Base-by-base conservation (phyloP, 2,329 filamentous ascomycete genomes). In the Neurospora sp. region DNA sequence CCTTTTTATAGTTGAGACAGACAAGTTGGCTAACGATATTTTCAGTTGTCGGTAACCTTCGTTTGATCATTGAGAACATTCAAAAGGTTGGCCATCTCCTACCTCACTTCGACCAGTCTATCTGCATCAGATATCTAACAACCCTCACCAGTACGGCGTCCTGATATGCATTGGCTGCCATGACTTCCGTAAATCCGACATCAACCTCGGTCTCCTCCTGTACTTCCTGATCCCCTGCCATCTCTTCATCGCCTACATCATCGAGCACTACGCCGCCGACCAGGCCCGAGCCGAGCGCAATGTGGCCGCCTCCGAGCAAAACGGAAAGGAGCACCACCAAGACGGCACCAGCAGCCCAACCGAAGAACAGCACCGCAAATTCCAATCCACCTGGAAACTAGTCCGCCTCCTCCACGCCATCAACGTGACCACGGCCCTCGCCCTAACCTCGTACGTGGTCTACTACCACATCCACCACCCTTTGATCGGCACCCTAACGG, bases 51-150 rank as follows among this genome's bases (percentile, higher is more conserved):
- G 96, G 94, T 76, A 99, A 99, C 78, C 81, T 99, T 68, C 90
- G 96, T 73, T 85, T 99, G 76, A 93, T 98, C 83, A 93, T 99
- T 77, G 96, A 98, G 81, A 99, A 99, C 78, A 93, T 95, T 75
- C 92, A 95, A 84, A 97, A 97, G 86, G 92, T 93, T 52, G 28
- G 43, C 69, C 76, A 70, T 73, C 69, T 67, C 38, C 17, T 66
- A 42, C 7, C 39, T 46, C 73, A 67, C 74, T 72, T 38, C 19
- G 13, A 33, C 33, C 9, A 66, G 33, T 17, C 67, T 72, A 28
- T 4, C 19, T 19, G 15, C 6, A 23, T 19, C 43, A 17, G 28
- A n/a, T n/a, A 19, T 38, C 66, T 52, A 46, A 68, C 62, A 67
- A 67, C 33, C 33, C 75, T 13, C 19, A 23, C 66, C 78, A 95